These are phyloP conservation scores for Priceomyces melissophilus DNA, from an alignment of 805 yeast genomes.

Conservation along the genomic window DNA sequence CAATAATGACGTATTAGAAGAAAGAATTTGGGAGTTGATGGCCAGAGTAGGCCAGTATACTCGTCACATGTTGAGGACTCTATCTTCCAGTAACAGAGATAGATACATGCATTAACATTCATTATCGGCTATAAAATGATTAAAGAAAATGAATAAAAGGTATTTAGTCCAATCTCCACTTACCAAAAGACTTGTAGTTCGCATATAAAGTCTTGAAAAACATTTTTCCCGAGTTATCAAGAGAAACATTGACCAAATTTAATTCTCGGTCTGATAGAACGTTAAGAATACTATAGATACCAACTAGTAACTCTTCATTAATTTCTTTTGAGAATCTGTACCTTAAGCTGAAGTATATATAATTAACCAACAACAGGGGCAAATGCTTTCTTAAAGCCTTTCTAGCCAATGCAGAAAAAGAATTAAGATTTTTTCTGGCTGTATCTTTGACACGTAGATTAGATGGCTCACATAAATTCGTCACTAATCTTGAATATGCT, in stretches of 20 bases:
- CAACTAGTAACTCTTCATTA: slow-evolving; percentile 49
- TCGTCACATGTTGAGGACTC: slow-evolving; percentile 24
- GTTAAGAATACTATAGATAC: slow-evolving; percentile 64
- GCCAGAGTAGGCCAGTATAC: slow-evolving; percentile 14
- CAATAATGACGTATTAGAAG: slow-evolving; percentile 22
- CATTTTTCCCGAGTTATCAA: slow-evolving; percentile 68
- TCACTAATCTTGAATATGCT: slow-evolving; percentile 54
- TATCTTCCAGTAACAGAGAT: slow-evolving; percentile 5
- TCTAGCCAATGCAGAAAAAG: slow-evolving; percentile 54
- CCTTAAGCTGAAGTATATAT: slow-evolving; percentile 51
- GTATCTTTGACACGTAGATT: slow-evolving; percentile 23
- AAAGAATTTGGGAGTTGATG: slow-evolving; percentile 35
- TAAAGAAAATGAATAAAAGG: slow-evolving; percentile 18
- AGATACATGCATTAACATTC: too few relatives aligned
- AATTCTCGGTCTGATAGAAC: slow-evolving; percentile 67
- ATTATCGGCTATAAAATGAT: slow-evolving; percentile 21
- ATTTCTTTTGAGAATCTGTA: slow-evolving; percentile 44
- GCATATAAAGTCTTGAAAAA: slow-evolving; percentile 65
- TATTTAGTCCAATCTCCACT: slow-evolving; percentile 52
- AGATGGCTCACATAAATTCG: slow-evolving; percentile 73
- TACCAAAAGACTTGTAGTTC: slow-evolving; percentile 73
- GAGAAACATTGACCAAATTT: slow-evolving; percentile 53
- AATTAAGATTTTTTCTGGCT: slow-evolving; percentile 41
- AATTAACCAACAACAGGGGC: slow-evolving; percentile 57
- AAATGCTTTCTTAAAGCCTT: slow-evolving; percentile 61